Evolutionary conservation across 2,329 filamentous ascomycete genomes (phyloP).

Genomic region (Sclerotinia sclerotiorum): DNA sequence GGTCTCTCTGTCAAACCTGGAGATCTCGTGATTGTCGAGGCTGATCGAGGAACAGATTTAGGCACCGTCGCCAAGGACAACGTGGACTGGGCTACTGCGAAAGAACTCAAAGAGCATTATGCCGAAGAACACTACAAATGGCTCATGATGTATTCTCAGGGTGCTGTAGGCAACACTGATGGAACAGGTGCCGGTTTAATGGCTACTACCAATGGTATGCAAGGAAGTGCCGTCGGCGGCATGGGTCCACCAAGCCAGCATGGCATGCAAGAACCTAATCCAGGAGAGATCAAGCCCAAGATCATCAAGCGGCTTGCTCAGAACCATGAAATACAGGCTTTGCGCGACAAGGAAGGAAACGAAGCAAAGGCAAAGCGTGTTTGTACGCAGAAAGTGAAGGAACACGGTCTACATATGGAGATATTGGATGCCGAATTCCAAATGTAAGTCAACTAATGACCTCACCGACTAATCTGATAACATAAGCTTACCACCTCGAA

Average conservation of each 20-base stretch:
- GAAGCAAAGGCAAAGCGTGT: conserved; percentile 97
- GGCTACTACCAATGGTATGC: conserved; percentile 61
- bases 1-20: conserved; percentile 87
- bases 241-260: conserved; percentile 76
- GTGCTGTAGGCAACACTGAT: conserved; percentile 62
- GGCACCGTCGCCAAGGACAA: conserved; percentile 89
- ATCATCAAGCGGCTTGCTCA: conserved; percentile 95
- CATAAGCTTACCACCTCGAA: conserved; percentile 8
- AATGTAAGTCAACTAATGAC: conserved; percentile 65
- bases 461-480: background rate
- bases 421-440: conserved; percentile 98
- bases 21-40: conserved; percentile 95
- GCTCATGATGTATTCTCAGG: conserved; percentile 97
- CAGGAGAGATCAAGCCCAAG: conserved; percentile 85
- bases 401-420: conserved; percentile 95
- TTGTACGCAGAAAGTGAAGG: conserved; percentile 93
- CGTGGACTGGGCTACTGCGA: conserved; percentile 82
- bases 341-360: conserved; percentile 94
- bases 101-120: conserved; percentile 86
- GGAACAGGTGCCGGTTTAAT: conserved; percentile 61
- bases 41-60: conserved; percentile 91
- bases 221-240: conserved; percentile 71
- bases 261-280: conserved; percentile 67
- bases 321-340: conserved; percentile 80
- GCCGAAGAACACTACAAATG: conserved; percentile 96